Base-by-base conservation (phyloP, 345 rosid genomes). In the Gossypium raimondii region DNA sequence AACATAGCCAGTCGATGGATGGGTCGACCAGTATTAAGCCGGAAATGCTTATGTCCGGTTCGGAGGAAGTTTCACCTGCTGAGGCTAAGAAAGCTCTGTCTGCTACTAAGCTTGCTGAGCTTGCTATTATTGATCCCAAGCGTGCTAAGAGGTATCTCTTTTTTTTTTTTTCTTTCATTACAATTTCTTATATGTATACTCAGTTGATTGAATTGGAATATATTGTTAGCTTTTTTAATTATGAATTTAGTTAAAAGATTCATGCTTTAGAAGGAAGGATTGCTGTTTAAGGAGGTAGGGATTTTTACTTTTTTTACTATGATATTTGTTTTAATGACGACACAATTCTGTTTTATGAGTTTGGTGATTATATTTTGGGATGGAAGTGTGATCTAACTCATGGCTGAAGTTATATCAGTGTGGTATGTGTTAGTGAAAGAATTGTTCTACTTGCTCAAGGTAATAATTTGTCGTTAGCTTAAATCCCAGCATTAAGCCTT, bases 41-140 rank as follows among this genome's bases (percentile, higher is more conserved):
- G 20, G 98, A 93, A 76, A 90, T 96, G 97, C 95, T 93, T 45
- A 77, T 90, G 77, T 84, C 90, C 1, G 90, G 88, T 63, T 82
- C 88, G 6, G 95, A 92, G 55, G 98, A 88, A 9, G 84, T 55
- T 14, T 81, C 89, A 24, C 6, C 71, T 0, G 81, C 84, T 67
- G 97, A 93, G 79, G 50, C 85, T 70, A 96, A 93, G 89, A 96
- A 96, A 78, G 88, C 93, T 12, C 78, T 92, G 81, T 92, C 99
- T 53, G 93, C 99, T 77, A 81, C 97, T 70, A 93, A 93, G 89
- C 99, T 96, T 82, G 92, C 99, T 53, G 98, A 96, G 87, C 98
- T 96, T 81, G 97, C 99, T 61, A 90, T 90, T 65, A 76, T 89
- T 29, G 99, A 96, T 81, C 99, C 99, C 38, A 96, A 88, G 82